These are phyloP conservation scores for Blastocystis sp. DNA, from an alignment of 352 stramenopile genomes.

Conservation along the genomic window DNA sequence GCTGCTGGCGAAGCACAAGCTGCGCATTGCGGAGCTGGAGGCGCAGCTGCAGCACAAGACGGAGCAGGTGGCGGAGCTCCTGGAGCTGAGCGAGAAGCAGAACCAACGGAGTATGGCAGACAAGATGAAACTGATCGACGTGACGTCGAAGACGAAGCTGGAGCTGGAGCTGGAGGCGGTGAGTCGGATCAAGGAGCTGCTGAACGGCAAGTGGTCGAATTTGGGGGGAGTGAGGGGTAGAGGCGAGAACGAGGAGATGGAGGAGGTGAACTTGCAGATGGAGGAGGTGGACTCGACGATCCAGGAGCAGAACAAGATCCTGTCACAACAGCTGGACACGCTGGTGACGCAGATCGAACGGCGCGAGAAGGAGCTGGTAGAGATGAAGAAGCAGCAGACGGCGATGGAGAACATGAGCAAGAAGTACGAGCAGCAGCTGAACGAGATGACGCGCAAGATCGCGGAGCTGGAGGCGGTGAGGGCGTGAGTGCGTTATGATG, in stretches of 20 bases:
- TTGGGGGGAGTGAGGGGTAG: background rate
- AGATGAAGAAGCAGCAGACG: conserved; percentile 22
- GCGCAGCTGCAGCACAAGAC: conserved; percentile 13
- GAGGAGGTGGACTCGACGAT: conserved; percentile 1
- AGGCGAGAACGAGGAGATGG: background rate
- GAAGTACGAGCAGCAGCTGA: conserved; percentile 29
- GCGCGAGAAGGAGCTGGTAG: conserved; percentile 52
- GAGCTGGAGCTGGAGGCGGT: conserved; percentile 51
- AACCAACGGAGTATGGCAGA: conserved; percentile 28
- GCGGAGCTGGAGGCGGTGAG: conserved; percentile 25
- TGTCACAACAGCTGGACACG: conserved; percentile 52
- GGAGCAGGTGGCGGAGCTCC: conserved; percentile 14
- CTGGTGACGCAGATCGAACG: conserved; percentile 39
- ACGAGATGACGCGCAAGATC: conserved; percentile 52
- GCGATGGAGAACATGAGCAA: conserved; percentile 33
- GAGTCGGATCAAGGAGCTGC: conserved; percentile 1
- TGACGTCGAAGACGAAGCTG: conserved; percentile 43
- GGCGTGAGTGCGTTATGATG: background rate
- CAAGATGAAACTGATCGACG: conserved; percentile 58
- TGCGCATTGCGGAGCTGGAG: conserved; percentile 31
- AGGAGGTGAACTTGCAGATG: background rate
- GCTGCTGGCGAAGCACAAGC: conserved; percentile 44
- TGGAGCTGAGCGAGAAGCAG: conserved; percentile 51
- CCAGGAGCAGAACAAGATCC: background rate
- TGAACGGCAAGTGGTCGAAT: conserved; percentile 1